These are phyloP conservation scores for Ceratopteris richardii DNA, from an alignment of 75 land plant genomes.

Conservation along the genomic window DNA sequence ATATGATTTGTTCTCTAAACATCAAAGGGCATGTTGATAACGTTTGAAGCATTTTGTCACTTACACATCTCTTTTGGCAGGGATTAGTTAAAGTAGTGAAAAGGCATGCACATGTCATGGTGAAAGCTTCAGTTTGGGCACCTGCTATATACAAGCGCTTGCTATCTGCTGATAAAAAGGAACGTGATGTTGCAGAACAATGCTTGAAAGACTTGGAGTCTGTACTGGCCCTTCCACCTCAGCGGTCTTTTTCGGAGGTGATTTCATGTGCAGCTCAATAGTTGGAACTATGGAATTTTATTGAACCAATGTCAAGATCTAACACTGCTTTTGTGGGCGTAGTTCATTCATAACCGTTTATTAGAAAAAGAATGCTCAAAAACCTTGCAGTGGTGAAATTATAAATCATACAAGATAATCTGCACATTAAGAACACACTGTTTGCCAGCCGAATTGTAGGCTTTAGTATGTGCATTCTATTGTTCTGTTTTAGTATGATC, in stretches of 20 bases:
- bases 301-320: not conserved
- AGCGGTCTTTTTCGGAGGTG: slow-evolving; percentile 37
- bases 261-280: not conserved
- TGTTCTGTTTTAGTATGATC: too few species aligned
- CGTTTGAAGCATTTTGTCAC: not conserved
- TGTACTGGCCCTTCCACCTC: slow-evolving; percentile 28
- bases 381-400: too few species aligned
- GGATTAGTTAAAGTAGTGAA: slow-evolving; percentile 33
- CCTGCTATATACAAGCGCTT: slow-evolving; percentile 59
- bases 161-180: slow-evolving; percentile 43
- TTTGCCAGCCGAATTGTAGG: too few species aligned
- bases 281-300: not conserved
- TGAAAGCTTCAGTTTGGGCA: slow-evolving; percentile 40
- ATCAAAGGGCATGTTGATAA: not conserved
- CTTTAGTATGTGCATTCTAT: too few species aligned
- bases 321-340: not conserved
- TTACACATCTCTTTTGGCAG: slow-evolving; percentile 10
- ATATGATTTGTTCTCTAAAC: not conserved
- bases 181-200: slow-evolving; percentile 48
- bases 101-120: slow-evolving; percentile 28
- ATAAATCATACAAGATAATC: too few species aligned
- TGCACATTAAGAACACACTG: too few species aligned
- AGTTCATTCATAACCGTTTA: too few species aligned
- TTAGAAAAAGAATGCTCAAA: too few species aligned
- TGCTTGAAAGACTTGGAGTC: slow-evolving; percentile 35